Conservation (phyloP, 106 monocot species). For the Acanthochlamys bracteata region DNA sequence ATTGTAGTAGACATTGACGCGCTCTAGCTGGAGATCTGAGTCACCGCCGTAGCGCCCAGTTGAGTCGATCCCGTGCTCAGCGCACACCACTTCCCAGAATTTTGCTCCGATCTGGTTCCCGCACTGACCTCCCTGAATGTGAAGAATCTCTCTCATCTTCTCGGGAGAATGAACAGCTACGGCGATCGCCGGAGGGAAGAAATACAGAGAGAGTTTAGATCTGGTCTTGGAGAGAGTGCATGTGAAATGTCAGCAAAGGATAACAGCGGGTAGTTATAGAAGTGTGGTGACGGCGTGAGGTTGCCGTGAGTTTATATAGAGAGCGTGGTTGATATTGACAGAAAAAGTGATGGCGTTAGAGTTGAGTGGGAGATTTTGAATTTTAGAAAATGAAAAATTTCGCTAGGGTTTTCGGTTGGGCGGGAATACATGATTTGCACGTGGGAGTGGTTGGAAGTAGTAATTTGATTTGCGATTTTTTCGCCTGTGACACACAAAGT, state of each 20-base stretch:
- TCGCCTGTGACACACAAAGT: no score
- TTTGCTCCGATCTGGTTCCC: slow-evolving; percentile 8
- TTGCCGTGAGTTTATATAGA: not conserved
- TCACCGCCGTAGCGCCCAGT: slow-evolving; percentile 3
- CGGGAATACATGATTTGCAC: no score
- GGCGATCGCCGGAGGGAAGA: not conserved
- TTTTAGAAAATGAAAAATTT: not conserved
- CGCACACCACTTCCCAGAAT: slow-evolving; percentile 4
- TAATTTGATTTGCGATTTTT: no score
- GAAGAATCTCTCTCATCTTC: slow-evolving; percentile 9
- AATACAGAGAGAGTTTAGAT: not conserved
- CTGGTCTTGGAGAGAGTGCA: not conserved
- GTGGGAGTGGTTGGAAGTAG: no score
- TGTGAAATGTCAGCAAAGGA: not conserved
- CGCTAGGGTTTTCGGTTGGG: no score
- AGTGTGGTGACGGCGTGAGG: not conserved
- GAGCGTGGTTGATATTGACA: not conserved
- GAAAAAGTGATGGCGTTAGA: not conserved
- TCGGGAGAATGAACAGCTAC: not conserved
- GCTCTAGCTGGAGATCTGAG: slow-evolving; percentile 4
- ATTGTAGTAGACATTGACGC: slow-evolving; percentile 7
- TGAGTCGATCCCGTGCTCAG: slow-evolving; percentile 3
- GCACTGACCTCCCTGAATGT: slow-evolving; percentile 8
- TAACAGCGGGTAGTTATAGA: not conserved
- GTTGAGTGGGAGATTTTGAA: not conserved